Percentiles rank a stretch among this genome's conserved stretches.
phyloP scores from a whole-genome alignment of 139 green algal species.

The Gonium pectorale region DNA sequence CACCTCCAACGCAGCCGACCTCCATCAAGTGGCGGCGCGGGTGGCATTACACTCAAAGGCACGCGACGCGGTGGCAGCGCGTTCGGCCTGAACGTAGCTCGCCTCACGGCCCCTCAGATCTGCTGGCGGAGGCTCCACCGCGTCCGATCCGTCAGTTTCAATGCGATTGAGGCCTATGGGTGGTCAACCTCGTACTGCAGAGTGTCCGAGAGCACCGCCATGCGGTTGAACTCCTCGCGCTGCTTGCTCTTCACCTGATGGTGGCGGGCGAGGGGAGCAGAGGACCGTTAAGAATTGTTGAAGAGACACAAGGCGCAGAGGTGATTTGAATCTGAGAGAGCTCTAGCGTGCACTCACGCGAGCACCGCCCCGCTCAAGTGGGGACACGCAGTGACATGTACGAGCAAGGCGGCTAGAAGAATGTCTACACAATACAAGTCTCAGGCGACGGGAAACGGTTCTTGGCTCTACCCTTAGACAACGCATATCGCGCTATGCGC shows the following conservation, averaged over 20 bases:
- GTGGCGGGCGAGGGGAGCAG: no score
- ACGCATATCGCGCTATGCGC: no score
- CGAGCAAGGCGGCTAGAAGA: no score
- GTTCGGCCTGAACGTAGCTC: not conserved
- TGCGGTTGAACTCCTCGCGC: conserved; percentile 71
- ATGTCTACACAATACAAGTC: no score
- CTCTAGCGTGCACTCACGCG: no score
- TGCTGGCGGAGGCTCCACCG: not conserved
- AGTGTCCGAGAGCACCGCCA: conserved; percentile 71
- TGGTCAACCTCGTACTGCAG: conserved; percentile 71
- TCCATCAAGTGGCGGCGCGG: not conserved
- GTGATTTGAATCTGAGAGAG: no score
- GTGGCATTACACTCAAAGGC: not conserved
- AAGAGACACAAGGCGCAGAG: no score
- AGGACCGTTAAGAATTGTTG: no score
- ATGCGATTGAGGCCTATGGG: not conserved
- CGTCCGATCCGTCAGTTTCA: not conserved
- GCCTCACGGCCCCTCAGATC: not conserved
- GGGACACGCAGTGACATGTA: no score
- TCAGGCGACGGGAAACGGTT: no score
- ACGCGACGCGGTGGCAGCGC: not conserved
- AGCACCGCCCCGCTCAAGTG: no score
- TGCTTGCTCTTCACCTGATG: conserved; percentile 77
- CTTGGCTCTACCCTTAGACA: no score
- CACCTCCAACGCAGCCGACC: not conserved